Percentiles rank a stretch among this genome's conserved stretches.
These are phyloP conservation scores for Russula brevipes DNA, from an alignment of 768 basidiomycete species.

Conservation along the genomic window DNA sequence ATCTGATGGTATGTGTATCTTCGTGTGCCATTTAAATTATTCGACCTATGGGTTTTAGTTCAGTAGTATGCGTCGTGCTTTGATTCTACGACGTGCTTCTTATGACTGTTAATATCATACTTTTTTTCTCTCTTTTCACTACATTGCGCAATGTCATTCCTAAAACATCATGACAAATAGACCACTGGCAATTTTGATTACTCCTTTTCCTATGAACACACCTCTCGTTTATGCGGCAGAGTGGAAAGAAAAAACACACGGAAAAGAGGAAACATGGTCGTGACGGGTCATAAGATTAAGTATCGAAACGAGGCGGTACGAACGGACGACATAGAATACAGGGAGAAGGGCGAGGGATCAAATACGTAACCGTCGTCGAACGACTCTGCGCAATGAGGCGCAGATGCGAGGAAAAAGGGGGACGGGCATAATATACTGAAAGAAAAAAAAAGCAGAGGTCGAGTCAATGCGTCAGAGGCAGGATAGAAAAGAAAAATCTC, in stretches of 20 bases:
- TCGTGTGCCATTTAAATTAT: neutral
- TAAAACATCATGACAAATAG: slow-evolving; percentile 8
- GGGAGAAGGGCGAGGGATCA: neutral
- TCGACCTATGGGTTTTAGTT: neutral
- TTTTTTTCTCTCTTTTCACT: neutral
- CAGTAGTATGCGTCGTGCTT: neutral
- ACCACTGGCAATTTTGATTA: slow-evolving; percentile 16
- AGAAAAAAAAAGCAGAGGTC: slow-evolving; percentile 13
- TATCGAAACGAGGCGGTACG: slow-evolving; percentile 14
- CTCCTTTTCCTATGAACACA: slow-evolving; percentile 19
- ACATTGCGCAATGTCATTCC: neutral
- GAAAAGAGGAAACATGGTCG: slow-evolving; percentile 15
- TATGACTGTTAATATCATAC: neutral
- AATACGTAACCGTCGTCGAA: slow-evolving; percentile 8
- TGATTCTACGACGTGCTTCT: neutral
- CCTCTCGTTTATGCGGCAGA: slow-evolving; percentile 13
- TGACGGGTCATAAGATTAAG: slow-evolving; percentile 26
- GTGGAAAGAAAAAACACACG: neutral
- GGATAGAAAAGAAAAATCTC: slow-evolving; percentile 8
- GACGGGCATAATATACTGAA: slow-evolving; percentile 20
- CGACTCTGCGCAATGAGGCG: neutral
- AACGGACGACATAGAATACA: slow-evolving; percentile 21
- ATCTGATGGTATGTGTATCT: neutral
- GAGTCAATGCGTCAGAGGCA: slow-evolving; percentile 14
- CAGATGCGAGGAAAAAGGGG: slow-evolving; percentile 11